Base-by-base conservation (phyloP, 2,329 filamentous ascomycete genomes). In the Epichloe typhina region DNA sequence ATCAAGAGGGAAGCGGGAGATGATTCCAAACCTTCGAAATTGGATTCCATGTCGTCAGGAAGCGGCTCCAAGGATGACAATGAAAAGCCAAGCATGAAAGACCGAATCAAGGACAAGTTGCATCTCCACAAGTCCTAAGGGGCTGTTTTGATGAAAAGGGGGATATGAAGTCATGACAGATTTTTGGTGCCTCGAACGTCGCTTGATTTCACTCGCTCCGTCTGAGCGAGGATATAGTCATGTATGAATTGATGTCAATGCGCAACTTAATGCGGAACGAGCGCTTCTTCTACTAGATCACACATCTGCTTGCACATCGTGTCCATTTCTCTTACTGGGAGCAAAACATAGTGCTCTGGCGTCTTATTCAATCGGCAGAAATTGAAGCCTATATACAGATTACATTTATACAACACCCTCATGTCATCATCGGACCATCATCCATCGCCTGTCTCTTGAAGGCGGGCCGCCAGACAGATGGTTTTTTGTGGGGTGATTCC, bases 61-160 rank as follows among this genome's bases (percentile, higher is more conserved):
- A 38, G 13, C 12, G 40, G 38, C 4, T 17, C 41, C 26, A 49
- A 67, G 50, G 55, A 55, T 26, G 61, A 59, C 39, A 63, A 61
- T 45, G 68, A 68, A 50, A 79, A 80, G 66, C 70, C 69, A 44
- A 75, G 75, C 55, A 61, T 84, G 40, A 73, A 74, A 53, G 73
- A 82, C 52, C 83, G 83, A 69, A 77, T 86, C 66, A 86, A 85
- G 75, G 74, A 76, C 51, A 86, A 85, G 71, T 66, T 86, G 53
- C 81, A 84, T 66, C 67, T 66, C 51, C 67, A 72, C 58, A 51
- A 52, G 31, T 50, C 43, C 37, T 45, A 33, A 44, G 26, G 3
- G 12, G 5, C 5, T 21, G 9, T 15, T 38, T 5, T 13, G 4
- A 42, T 19, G 40, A 21, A 21, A 23, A 12, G 21, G 12, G 17